Evolutionary conservation across 192 early-diverging fungal species (phyloP), one percentile per base, ranked within the genome.

Genomic region (Coemansia sp.): DNA sequence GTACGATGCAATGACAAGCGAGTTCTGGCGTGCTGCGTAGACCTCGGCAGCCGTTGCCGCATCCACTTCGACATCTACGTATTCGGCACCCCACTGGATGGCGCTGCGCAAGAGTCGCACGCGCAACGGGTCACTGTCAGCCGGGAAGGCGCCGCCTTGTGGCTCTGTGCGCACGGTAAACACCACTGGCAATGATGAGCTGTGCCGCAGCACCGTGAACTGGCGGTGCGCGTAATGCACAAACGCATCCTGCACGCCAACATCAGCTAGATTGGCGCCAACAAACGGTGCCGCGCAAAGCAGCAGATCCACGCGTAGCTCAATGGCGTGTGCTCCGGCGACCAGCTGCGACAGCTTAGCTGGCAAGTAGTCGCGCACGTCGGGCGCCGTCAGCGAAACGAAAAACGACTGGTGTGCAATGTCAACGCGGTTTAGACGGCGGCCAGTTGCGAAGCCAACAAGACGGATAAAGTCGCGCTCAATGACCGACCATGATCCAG

Each of bases 221-320:
- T 99, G 95, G 18, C 86, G 70, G 13, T 86, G 88, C 65, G 96
- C 86, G 67, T 88, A 93, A 13, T 91, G 90, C 9, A 76, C 70
- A 69, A 83, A 81, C 23, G 78, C 63, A 8, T 61, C 53, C n/a
- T 63, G 60, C 10, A 54, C 49, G 38, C 32, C 61, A 15, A 53
- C 23, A 39, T 71, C 61, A 43, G 60, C 52, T 10, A 74, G 23
- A 21, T 72, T 66, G 70, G 79, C 21, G 0, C 26, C 68, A 10
- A 65, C 64, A 69, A 78, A 72, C 52, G 86, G 86, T 16, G 77
- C 66, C 3, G 72, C 66, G 42, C 84, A 74, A 32, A 68, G 63
- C 21, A 99, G 75, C 48, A 99, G 76, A 71, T 99, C 97, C 5
- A 92, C 94, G 39, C 97, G 92, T 50, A 99, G 80, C 83, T 99